Percentiles rank a stretch among this genome's conserved stretches.
Conservation (phyloP, 441 rosid species). For the Euphorbia corollata region DNA sequence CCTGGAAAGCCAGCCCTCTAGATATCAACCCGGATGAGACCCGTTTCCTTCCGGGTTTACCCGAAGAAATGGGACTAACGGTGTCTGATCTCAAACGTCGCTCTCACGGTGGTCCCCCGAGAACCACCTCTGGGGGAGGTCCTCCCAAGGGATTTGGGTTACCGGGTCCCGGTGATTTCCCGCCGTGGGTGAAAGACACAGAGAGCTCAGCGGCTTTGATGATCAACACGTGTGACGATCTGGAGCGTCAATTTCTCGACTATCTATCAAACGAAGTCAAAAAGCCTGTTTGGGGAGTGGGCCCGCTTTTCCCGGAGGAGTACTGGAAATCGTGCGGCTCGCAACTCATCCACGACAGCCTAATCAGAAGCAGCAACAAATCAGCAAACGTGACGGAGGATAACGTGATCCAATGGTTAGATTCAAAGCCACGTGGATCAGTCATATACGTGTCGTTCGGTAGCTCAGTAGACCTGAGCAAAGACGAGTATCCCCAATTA, state of each 20-base stretch:
- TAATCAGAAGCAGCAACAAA: conserved; percentile 17
- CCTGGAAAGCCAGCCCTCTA: conserved; percentile 28
- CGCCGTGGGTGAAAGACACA: conserved; percentile 26
- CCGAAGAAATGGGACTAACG: conserved; percentile 38
- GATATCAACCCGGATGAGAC: conserved; percentile 31
- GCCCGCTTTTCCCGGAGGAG: conserved; percentile 26
- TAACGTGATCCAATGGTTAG: conserved; percentile 20
- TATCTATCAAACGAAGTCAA: conserved; percentile 16
- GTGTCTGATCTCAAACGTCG: conserved; percentile 30
- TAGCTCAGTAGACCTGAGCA: conserved; percentile 17
- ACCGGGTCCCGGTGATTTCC: conserved; percentile 21
- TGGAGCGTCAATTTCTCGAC: conserved; percentile 25
- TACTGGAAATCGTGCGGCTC: conserved; percentile 19
- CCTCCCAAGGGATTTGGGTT: conserved; percentile 14
- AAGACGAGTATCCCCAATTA: conserved; percentile 26
- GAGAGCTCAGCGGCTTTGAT: conserved; percentile 15
- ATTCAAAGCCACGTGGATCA: conserved; percentile 18
- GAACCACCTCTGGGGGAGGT: not conserved
- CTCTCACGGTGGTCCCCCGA: conserved; percentile 16
- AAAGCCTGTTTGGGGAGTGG: conserved; percentile 30
- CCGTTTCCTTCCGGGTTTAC: conserved; percentile 38
- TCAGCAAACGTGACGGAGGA: conserved; percentile 20
- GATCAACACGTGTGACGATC: conserved; percentile 29
- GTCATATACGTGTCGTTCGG: conserved; percentile 29
- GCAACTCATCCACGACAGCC: conserved; percentile 12